A percentile compares a stretch with the other conserved stretches of the same genome.
Conservation (phyloP, 2,329 filamentous ascomycete species). For the Hysterium pulicare region DNA sequence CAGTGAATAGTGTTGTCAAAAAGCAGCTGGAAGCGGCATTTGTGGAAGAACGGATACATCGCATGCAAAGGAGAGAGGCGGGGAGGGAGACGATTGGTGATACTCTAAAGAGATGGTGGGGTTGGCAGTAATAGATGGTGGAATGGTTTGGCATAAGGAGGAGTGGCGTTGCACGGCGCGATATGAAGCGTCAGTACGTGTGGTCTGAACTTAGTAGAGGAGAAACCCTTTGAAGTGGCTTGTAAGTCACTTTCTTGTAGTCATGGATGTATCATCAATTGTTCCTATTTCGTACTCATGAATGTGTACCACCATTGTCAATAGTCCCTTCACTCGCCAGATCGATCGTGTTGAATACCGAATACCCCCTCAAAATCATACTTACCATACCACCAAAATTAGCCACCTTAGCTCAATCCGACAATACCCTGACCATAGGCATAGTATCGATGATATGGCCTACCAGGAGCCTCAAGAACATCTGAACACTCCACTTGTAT, state of each 20-base stretch:
- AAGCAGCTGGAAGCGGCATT: constrained; percentile 28
- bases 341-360: neutral
- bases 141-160: too few relatives aligned
- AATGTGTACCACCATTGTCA: neutral
- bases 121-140: constrained; percentile 19
- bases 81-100: constrained; percentile 37
- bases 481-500: neutral
- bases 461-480: neutral
- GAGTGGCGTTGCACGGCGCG: too few relatives aligned
- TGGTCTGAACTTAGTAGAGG: too few relatives aligned
- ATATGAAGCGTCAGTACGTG: too few relatives aligned
- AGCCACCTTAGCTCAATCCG: neutral
- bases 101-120: constrained; percentile 36
- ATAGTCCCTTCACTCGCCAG: neutral
- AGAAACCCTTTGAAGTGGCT: too few relatives aligned
- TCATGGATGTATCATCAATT: too few relatives aligned
- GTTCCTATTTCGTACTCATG: neutral
- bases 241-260: too few relatives aligned
- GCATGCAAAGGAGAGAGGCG: constrained; percentile 33
- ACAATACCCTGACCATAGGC: neutral
- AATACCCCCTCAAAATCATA: neutral
- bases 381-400: neutral
- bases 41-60: constrained; percentile 8
- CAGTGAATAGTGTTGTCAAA: constrained; percentile 25
- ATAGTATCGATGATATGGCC: neutral